Conservation (phyloP, 805 yeast genomes). For the Metschnikowia vanudenii region DNA sequence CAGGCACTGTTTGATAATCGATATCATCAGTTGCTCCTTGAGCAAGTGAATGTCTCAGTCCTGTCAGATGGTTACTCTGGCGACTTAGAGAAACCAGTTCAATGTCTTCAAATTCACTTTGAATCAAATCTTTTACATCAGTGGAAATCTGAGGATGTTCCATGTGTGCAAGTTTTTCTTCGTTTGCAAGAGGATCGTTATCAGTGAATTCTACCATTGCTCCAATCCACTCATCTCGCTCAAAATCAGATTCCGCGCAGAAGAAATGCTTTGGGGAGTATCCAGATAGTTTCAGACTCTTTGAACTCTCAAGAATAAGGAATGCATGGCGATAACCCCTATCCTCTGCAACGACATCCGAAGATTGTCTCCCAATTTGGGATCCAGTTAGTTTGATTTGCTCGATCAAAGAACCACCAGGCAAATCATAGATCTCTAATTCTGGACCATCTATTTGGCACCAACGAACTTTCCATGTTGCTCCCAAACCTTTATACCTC, state of each 20-base stretch:
- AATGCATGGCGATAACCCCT: slow-evolving; percentile 61
- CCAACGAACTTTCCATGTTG: slow-evolving; percentile 67
- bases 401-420: slow-evolving; percentile 56
- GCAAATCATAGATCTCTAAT: slow-evolving; percentile 55
- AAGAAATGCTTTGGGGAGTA: slow-evolving; percentile 54
- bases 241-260: slow-evolving; percentile 77
- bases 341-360: slow-evolving; percentile 42
- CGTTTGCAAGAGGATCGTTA: slow-evolving; percentile 13
- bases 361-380: slow-evolving; percentile 54
- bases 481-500: slow-evolving; percentile 61
- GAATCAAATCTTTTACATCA: background rate
- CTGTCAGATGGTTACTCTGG: background rate
- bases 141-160: background rate
- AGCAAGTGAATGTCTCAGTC: slow-evolving; percentile 1
- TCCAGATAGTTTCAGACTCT: slow-evolving; percentile 30
- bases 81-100: background rate
- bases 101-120: background rate
- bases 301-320: slow-evolving; percentile 48
- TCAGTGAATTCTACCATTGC: slow-evolving; percentile 36
- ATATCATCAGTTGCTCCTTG: slow-evolving; percentile 8
- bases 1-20: slow-evolving; percentile 8
- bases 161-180: background rate
- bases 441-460: slow-evolving; percentile 62
- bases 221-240: slow-evolving; percentile 72
- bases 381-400: slow-evolving; percentile 48